These are phyloP conservation scores for Iris macrosiphon DNA, from an alignment of 106 monocot genomes.

Conservation along the genomic window DNA sequence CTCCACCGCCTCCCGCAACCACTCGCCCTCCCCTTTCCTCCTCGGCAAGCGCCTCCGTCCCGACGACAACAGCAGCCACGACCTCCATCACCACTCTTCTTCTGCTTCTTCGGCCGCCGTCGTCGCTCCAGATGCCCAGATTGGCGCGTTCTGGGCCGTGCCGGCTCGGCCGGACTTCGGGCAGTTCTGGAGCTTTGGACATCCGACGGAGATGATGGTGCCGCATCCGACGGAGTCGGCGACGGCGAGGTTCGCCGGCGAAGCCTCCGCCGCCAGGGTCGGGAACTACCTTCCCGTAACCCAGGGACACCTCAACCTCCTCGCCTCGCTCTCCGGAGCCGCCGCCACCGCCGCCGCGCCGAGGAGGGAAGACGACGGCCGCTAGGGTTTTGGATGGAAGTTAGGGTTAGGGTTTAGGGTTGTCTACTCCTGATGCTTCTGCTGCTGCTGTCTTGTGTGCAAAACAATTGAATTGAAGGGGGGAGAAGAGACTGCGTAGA, in stretches of 20 bases:
- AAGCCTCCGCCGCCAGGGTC: conserved; percentile 65
- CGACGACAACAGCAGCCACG: conserved; percentile 19
- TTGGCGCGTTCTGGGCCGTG: conserved; percentile 67
- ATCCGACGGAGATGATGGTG: conserved; percentile 58
- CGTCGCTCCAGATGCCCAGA: conserved; percentile 12
- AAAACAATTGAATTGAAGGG: too few species aligned
- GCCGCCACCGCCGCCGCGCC: conserved; percentile 23
- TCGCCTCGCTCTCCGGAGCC: conserved; percentile 59
- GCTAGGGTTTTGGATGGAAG: conserved; percentile 10
- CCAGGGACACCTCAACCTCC: conserved; percentile 74
- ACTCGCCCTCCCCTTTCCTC: conserved; percentile 27
- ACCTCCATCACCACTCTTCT: background rate
- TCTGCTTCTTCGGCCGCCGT: background rate
- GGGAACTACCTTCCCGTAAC: conserved; percentile 75
- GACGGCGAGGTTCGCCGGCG: conserved; percentile 23
- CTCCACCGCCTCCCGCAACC: conserved; percentile 1
- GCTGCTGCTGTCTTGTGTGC: too few species aligned
- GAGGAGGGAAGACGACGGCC: conserved; percentile 53
- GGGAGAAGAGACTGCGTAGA: too few species aligned
- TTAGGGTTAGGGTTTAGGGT: conserved; percentile 9
- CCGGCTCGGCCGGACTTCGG: conserved; percentile 74
- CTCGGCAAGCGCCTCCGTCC: conserved; percentile 46
- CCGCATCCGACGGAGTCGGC: conserved; percentile 6
- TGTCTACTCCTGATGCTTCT: too few species aligned
- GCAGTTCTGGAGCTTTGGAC: conserved; percentile 82